Evolutionary conservation across 2,329 filamentous ascomycete genomes (phyloP), one percentile per base, ranked within the genome.

Genomic region (Hymenoscyphus occultus): DNA sequence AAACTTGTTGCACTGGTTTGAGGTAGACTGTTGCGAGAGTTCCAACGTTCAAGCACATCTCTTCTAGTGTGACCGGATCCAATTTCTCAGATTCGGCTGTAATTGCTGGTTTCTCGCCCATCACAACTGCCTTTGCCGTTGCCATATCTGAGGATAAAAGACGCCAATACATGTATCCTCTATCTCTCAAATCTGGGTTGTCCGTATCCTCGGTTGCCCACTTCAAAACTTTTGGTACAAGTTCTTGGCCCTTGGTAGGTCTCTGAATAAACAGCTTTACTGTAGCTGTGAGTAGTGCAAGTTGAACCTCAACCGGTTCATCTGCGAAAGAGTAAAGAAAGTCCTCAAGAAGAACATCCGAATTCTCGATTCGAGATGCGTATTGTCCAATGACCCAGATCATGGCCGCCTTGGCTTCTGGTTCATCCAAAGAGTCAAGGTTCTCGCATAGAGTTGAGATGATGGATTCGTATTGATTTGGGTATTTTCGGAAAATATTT

Each of bases 151-250:
- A 96, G 1, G 93, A 97, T 1, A 99, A 84, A 14, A 99, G 84
- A 4, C 95, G 91, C 95, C 95, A 99, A 82, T 99, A 99, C 93
- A 99, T 98, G 81, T 97, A 99, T 0, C 95, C 95, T 72, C 95
- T 84, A 77, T 99, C 95, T 69, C 95, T 89, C 35, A 99, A 86
- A 78, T 99, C 95, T 0, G 95, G 95, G 77, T 99, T 97, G 75
- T 99, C 95, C n/a, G 94, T 98, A 77, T 98, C 95, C 77, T 98
- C 95, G 0, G 95, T 99, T 4, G 95, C 96, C 94, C 95, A 98
- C 78, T 98, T 98, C 60, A 99, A 82, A 2, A 98, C 94, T 74
- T 93, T 93, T 0, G 94, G 95, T 0, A 99, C 94, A 6, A 99
- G 83, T 61, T 96, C 89, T 74, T 97, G 93, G 32, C 92, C 95